Evolutionary conservation across 257 asterid genomes (phyloP).

Genomic region (Solanum tarapatanum): DNA sequence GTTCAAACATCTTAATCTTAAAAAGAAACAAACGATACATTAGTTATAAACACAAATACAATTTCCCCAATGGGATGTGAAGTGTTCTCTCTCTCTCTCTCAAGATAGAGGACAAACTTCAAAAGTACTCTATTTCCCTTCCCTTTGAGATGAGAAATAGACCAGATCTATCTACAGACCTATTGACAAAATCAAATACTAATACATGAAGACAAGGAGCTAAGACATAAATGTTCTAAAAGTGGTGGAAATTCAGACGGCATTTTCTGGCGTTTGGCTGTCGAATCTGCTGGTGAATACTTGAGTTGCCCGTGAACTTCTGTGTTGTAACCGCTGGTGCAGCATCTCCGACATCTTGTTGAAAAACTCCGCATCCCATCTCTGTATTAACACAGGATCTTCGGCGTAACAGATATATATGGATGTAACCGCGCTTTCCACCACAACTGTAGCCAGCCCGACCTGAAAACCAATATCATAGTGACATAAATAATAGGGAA

Average conservation of each 20-base stretch:
- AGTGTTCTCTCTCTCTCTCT: neutral
- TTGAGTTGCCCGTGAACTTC: slow-evolving; percentile 75
- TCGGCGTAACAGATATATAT: slow-evolving; percentile 84
- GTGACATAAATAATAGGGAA: neutral
- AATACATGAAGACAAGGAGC: neutral
- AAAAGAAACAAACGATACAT: neutral
- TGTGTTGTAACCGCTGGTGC: slow-evolving; percentile 83
- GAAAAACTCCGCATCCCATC: slow-evolving; percentile 80
- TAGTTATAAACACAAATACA: neutral
- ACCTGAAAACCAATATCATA: slow-evolving; percentile 33
- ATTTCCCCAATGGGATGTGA: neutral
- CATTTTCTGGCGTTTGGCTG: slow-evolving; percentile 36
- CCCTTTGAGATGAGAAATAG: neutral
- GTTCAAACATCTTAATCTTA: neutral
- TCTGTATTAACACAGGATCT: slow-evolving; percentile 66
- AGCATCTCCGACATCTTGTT: slow-evolving; percentile 67
- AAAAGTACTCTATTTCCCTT: neutral
- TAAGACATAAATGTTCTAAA: neutral
- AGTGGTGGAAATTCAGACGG: slow-evolving; percentile 21
- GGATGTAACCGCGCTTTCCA: slow-evolving; percentile 96
- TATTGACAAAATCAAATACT: neutral
- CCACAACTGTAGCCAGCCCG: slow-evolving; percentile 86
- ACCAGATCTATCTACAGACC: neutral
- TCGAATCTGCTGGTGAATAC: slow-evolving; percentile 45
- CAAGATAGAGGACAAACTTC: neutral